A percentile compares a stretch with the other conserved stretches of the same genome.
These are phyloP conservation scores for Nyssa sinensis DNA, from an alignment of 148 eudicot genomes.

Conservation along the genomic window DNA sequence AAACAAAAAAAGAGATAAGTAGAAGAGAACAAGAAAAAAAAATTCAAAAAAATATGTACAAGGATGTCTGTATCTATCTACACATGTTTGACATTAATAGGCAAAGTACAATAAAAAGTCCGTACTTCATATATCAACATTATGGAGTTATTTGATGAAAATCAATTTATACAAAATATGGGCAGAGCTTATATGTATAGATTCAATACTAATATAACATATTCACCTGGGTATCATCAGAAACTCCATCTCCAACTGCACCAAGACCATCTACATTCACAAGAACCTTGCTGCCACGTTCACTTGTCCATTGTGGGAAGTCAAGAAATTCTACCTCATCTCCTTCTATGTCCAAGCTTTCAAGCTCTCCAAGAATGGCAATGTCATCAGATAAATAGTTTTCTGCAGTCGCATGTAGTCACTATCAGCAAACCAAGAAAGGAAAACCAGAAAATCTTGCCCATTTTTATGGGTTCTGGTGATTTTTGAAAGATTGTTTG, in stretches of 20 bases:
- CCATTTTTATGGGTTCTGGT: slow-evolving; percentile 33
- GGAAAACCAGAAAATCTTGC: slow-evolving; percentile 31
- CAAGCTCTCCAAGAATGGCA: slow-evolving; percentile 37
- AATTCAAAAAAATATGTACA: no score
- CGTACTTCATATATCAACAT: no score
- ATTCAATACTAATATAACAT: background rate
- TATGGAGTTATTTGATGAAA: background rate
- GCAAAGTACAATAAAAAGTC: no score
- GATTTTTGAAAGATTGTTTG: slow-evolving; percentile 27
- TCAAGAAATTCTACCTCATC: slow-evolving; percentile 41
- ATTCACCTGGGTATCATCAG: slow-evolving; percentile 87
- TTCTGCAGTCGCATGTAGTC: slow-evolving; percentile 40
- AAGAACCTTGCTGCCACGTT: slow-evolving; percentile 45
- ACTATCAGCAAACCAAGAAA: slow-evolving; percentile 42
- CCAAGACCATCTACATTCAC: slow-evolving; percentile 87
- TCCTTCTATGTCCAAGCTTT: slow-evolving; percentile 51
- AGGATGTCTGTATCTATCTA: no score
- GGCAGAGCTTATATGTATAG: no score
- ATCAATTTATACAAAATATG: background rate
- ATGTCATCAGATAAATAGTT: slow-evolving; percentile 31
- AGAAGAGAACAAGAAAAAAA: no score
- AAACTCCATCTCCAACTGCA: slow-evolving; percentile 82
- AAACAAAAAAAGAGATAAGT: no score
- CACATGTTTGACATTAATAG: no score
- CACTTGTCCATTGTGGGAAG: slow-evolving; percentile 38